These are phyloP conservation scores for Fusarium sp. DNA, from an alignment of 2,329 filamentous ascomycete species.

Conservation along the genomic window DNA sequence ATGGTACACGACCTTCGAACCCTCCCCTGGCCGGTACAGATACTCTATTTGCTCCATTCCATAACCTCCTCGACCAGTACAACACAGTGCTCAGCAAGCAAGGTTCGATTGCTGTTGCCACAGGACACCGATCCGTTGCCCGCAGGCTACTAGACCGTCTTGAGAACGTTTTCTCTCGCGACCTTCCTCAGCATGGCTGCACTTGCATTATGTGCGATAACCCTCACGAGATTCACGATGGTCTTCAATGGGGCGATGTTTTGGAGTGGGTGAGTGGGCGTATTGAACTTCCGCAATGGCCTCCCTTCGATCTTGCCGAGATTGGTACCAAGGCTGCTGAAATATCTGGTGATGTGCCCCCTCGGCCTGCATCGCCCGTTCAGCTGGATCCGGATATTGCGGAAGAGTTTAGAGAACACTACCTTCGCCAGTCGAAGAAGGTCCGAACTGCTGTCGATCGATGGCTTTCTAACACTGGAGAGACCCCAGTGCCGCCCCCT, in stretches of 20 bases:
- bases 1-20: constrained; percentile 72
- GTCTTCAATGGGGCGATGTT: constrained; percentile 95
- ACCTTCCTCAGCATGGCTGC: constrained; percentile 90
- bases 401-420: constrained; percentile 93
- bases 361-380: constrained; percentile 72
- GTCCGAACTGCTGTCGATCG: constrained; percentile 91
- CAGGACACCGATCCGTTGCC: constrained; percentile 95
- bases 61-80: constrained; percentile 88
- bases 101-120: constrained; percentile 94
- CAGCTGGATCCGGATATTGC: constrained; percentile 94
- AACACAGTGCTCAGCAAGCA: constrained; percentile 84
- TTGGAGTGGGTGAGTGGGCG: constrained; percentile 93
- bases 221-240: constrained; percentile 73
- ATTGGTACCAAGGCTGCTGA: constrained; percentile 74
- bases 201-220: constrained; percentile 85
- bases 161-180: constrained; percentile 93
- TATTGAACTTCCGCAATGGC: constrained; percentile 88
- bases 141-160: constrained; percentile 89
- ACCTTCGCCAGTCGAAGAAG: constrained; percentile 91
- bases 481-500: constrained; percentile 80
- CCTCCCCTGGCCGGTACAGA: constrained; percentile 77
- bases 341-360: constrained; percentile 71
- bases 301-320: constrained; percentile 82
- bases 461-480: constrained; percentile 87
- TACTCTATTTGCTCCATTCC: constrained; percentile 85